Conservation (phyloP, 805 yeast genomes). For the Starmerella cellae region DNA sequence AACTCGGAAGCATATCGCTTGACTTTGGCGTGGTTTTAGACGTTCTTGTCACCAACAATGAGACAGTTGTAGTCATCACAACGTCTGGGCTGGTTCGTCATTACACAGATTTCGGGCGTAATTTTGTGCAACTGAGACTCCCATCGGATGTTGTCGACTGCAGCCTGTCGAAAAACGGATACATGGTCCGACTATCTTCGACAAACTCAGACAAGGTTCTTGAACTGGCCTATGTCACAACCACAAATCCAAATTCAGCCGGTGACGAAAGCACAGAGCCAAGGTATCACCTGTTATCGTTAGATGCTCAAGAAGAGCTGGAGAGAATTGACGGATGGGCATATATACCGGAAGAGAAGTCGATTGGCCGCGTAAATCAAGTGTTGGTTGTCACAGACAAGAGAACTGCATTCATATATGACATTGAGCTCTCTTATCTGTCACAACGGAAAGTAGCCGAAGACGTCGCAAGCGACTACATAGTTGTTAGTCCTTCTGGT, state of each 20-base stretch:
- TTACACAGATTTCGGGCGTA: conserved; percentile 55
- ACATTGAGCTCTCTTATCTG: not conserved
- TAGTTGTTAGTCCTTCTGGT: conserved; percentile 1
- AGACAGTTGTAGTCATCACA: conserved; percentile 44
- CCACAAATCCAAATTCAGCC: not conserved
- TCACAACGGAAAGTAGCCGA: not conserved
- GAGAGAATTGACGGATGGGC: not conserved
- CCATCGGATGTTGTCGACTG: not conserved
- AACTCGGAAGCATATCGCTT: conserved; percentile 26
- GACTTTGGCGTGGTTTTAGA: conserved; percentile 40
- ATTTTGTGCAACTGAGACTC: conserved; percentile 32
- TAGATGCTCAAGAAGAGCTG: not conserved
- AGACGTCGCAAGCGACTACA: conserved; percentile 1
- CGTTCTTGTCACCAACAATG: conserved; percentile 41
- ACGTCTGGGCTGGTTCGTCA: conserved; percentile 41
- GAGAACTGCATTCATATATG: not conserved
- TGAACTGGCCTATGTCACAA: not conserved
- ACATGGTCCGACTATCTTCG: not conserved
- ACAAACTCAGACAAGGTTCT: not conserved
- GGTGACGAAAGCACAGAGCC: not conserved
- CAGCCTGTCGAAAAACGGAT: not conserved
- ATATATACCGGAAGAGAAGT: not conserved
- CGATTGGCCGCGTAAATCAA: not conserved
- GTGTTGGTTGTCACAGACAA: not conserved
- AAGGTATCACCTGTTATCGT: not conserved